Base-by-base conservation (phyloP, 2,329 filamentous ascomycete species). In the Venturia nashicola region DNA sequence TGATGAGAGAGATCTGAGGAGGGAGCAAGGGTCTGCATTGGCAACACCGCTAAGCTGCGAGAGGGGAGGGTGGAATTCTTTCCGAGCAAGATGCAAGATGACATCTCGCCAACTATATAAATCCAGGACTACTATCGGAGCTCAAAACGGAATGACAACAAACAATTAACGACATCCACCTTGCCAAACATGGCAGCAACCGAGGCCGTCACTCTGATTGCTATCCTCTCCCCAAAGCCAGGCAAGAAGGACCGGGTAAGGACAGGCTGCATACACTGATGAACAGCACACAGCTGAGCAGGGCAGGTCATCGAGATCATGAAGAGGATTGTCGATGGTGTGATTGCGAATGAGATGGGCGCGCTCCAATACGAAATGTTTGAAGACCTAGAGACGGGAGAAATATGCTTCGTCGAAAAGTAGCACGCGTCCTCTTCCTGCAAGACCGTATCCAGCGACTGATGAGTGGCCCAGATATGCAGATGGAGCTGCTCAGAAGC, bases 331-430 rank as follows among this genome's bases (percentile, higher is more conserved):
- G 59, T 60, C 11, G 42, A 60, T 34, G 59, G 59, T 23, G 59
- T 60, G 36, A 43, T 20, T 8, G 36, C 34, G 14, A 23, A 60
- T 27, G 59, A 60, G 36, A 42, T 44, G 59, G 42, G 42, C 9
- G 42, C 59, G n/a, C 59, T 60, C 11, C 59, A 60, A 44, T 60
- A 60, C 42, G 59, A 60, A n/a, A 60, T 60, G 59, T 44, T 42
- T 60, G 42, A 42, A 42, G 39, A 60, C 11, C 11, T 42, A 1
- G n/a, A 60, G 39, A 42, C 59, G 36, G 20, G 43, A 7, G 59
- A 60, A 11, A 60, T 60, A 27, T 42, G 36, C 39, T 42, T 60
- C 20, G 42, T 60, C 36, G 59, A 60, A 44, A 60, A 60, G 59
- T 60, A 60, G 16, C 43, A 27, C 51, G 51, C 51, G 51, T 57